Percentiles rank a stretch among this genome's conserved stretches.
Evolutionary conservation across 2,329 filamentous ascomycete species (phyloP).

Genomic region (Verticillium isaacii): DNA sequence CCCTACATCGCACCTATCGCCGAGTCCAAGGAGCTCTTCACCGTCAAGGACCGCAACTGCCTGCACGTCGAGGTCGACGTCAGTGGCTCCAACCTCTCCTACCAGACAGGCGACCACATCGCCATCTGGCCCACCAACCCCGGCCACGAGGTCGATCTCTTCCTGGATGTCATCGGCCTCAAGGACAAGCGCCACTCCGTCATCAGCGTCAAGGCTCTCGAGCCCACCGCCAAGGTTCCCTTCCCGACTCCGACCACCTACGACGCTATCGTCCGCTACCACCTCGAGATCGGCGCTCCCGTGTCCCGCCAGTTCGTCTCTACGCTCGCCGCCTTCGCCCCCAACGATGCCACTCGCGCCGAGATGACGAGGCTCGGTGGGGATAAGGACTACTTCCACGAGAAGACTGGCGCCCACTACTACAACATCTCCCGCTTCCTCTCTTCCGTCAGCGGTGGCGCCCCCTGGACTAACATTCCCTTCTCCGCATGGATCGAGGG

Average conservation of each 20-base stretch:
- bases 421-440: slow-evolving; percentile 89
- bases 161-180: slow-evolving; percentile 75
- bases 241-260: slow-evolving; percentile 97
- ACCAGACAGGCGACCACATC: slow-evolving; percentile 96
- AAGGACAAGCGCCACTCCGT: slow-evolving; percentile 73
- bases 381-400: slow-evolving; percentile 94
- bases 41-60: slow-evolving; percentile 85
- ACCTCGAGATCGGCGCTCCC: slow-evolving; percentile 93
- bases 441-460: slow-evolving; percentile 63
- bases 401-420: slow-evolving; percentile 74
- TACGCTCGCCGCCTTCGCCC: slow-evolving; percentile 82
- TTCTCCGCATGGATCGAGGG: slow-evolving; percentile 95
- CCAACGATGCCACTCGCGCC: slow-evolving; percentile 75
- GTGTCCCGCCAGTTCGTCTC: slow-evolving; percentile 94
- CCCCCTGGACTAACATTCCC: slow-evolving; percentile 78
- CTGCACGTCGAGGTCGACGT: slow-evolving; percentile 95
- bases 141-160: slow-evolving; percentile 85
- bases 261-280: slow-evolving; percentile 87
- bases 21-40: slow-evolving; percentile 89
- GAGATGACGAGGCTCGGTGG: slow-evolving; percentile 85
- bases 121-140: slow-evolving; percentile 96
- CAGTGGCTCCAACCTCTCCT: slow-evolving; percentile 80
- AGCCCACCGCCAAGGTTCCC: slow-evolving; percentile 93
- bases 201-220: slow-evolving; percentile 83
- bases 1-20: slow-evolving; percentile 92